These are phyloP conservation scores for Trapa incisa DNA, from an alignment of 345 rosid species.

Conservation along the genomic window DNA sequence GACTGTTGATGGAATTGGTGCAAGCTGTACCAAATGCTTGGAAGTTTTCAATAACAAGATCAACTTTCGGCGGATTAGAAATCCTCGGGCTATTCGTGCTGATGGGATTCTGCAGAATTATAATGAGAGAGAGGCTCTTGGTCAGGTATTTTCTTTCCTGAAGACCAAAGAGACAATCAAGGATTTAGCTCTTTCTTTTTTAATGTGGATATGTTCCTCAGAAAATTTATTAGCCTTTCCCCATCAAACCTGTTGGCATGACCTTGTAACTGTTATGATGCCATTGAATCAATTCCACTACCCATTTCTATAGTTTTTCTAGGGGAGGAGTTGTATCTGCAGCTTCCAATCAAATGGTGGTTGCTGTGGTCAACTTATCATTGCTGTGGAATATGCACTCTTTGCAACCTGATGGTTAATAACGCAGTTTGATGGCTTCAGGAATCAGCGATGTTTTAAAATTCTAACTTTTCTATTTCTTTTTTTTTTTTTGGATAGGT, in stretches of 20 bases:
- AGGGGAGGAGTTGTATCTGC: not conserved
- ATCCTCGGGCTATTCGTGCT: conserved; percentile 75
- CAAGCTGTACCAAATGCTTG: conserved; percentile 84
- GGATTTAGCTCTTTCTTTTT: not conserved
- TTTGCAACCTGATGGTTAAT: too few relatives aligned
- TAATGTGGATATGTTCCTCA: not conserved
- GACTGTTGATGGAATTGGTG: conserved; percentile 92
- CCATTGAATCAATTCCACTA: not conserved
- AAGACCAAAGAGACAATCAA: not conserved
- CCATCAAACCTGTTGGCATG: not conserved
- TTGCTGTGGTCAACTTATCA: not conserved
- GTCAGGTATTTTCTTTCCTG: conserved; percentile 40
- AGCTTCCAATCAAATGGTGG: not conserved
- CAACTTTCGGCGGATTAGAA: conserved; percentile 59
- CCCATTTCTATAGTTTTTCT: not conserved
- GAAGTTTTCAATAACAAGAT: conserved; percentile 58
- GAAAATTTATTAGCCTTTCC: not conserved
- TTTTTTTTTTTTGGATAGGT: too few relatives aligned
- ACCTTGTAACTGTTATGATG: not conserved
- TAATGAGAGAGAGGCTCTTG: conserved; percentile 79
- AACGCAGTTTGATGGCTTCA: too few relatives aligned
- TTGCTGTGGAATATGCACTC: not conserved
- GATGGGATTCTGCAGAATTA: conserved; percentile 75
- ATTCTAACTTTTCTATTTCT: too few relatives aligned
- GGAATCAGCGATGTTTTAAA: too few relatives aligned